Evolutionary conservation across 805 yeast genomes (phyloP), one percentile per base, ranked within the genome.

Genomic region (Metschnikowia cerradonensis): DNA sequence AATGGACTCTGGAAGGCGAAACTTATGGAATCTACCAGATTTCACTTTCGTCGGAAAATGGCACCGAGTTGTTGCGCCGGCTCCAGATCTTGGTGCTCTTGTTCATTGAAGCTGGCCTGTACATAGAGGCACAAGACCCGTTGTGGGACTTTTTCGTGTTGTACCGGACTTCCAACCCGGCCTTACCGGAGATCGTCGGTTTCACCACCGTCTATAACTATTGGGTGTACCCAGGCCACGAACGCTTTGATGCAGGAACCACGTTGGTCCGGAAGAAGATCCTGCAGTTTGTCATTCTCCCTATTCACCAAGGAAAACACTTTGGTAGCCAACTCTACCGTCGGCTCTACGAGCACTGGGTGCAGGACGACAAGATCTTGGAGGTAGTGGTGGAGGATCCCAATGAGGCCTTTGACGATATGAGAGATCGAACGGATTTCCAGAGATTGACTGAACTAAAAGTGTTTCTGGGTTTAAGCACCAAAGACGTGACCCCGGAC

Each of bases 381-480:
- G 96, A 91, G 59, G 77, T 94, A 37, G 89, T 92, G 0, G 90
- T 94, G 3, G 98, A 94, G 65, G 99, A 94, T 65, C 98, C 98
- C 2, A 88, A 86, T 62, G 97, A 90, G 63, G 81, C 82, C 34
- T 92, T 94, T 68, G 99, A 94, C 63, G 95, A 88, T 62, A 72
- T 94, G 57, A 77, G 99, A 52, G 97, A 94, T 64, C 73, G 92
- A 32, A 78, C 83, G 55, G 98, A 94, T 62, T 72, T 90, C 57
- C 45, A 49, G n/a, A 52, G 70, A 42, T 43, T 59, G 47, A 31
- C 47, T n/a, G 49, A 30, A 17, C 13, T 32, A 10, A 49, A 47
- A 11, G 36, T 58, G 11, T 57, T 52, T 20, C 33, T 49, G 49
- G 47, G 37, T 45, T 34, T 48, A 11, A 37, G 52, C 34, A 48